Base-by-base conservation (phyloP, 768 basidiomycete genomes). In the Kwoniella dejecticola region DNA sequence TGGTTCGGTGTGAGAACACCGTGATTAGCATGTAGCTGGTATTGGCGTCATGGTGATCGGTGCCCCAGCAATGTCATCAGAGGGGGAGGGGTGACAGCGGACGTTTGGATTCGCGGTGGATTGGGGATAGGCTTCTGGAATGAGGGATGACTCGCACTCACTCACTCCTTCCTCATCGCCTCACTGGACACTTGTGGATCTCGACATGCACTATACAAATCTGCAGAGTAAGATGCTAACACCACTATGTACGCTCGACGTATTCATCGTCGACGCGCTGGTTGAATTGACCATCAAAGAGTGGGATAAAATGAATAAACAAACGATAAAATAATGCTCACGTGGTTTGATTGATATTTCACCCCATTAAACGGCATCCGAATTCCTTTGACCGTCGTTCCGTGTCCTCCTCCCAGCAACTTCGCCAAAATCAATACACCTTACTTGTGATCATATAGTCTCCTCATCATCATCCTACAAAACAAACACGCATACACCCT, bases 11-110 rank as follows among this genome's bases (percentile, higher is more conserved):
- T 10, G 24, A 13, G 17, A 38, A 52, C 17, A 29, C 50, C 46
- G 52, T 49, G 60, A 62, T 62, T 62, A 62, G 60, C 60, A 62
- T 62, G 49, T 55, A 54, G 60, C 60, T 62, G 60, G 60, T 54
- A 49, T 60, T 42, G 60, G 52, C 60, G 60, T 62, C 60, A 62
- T 55, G 30, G 21, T 19, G n/a, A 41, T 55, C 60, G 60, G 60
- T 54, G 53, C 60, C 60, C 60, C 60, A 62, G 60, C 60, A 44
- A 23, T 62, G 30, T 62, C 60, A 62, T 62, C 60, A 61, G 52
- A 40, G n/a, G 15, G 33, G 33, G 44, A 38, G 44, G 23, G 29
- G 24, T 12, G 36, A 33, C 10, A 29, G 2, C 5, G 33, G 21
- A 59, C 24, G 30, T 23, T 24, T 26, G 23, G n/a, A 6, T 46